Evolutionary conservation across 805 yeast species (phyloP).

Genomic region (Kregervanrija fluxuum): DNA sequence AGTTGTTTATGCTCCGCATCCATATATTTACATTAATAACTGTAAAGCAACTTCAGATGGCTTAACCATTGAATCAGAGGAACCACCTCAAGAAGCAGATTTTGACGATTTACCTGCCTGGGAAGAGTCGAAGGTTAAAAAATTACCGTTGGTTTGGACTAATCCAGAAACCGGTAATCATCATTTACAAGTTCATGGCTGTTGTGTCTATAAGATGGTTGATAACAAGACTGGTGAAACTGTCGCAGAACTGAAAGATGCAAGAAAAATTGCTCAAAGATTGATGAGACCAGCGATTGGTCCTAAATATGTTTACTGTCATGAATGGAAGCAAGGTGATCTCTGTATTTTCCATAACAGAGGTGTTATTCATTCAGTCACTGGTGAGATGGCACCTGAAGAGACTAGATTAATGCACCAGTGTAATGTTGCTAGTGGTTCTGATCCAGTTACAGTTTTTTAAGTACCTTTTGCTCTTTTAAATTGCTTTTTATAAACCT

Average conservation of each 20-base stretch:
- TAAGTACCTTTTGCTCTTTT: background rate
- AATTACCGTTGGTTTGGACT: slow-evolving; percentile 85
- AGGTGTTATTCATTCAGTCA: slow-evolving; percentile 89
- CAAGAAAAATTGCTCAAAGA: slow-evolving; percentile 63
- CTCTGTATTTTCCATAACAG: slow-evolving; percentile 80
- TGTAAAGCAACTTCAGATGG: slow-evolving; percentile 84
- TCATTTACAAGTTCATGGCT: slow-evolving; percentile 83
- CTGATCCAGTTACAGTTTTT: slow-evolving; percentile 42
- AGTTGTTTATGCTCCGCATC: slow-evolving; percentile 88
- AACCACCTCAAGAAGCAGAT: slow-evolving; percentile 52
- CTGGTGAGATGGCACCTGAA: slow-evolving; percentile 76
- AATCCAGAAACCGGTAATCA: slow-evolving; percentile 80
- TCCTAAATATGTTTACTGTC: slow-evolving; percentile 69
- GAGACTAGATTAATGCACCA: slow-evolving; percentile 88
- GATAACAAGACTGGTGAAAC: slow-evolving; percentile 52
- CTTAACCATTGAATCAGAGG: slow-evolving; percentile 72
- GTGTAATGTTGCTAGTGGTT: slow-evolving; percentile 82
- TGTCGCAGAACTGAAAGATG: slow-evolving; percentile 57
- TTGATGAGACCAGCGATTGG: slow-evolving; percentile 82
- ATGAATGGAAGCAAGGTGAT: slow-evolving; percentile 79
- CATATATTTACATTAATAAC: slow-evolving; percentile 76
- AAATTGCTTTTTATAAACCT: background rate
- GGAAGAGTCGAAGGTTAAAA: slow-evolving; percentile 74
- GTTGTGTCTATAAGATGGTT: slow-evolving; percentile 65
- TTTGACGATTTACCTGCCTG: slow-evolving; percentile 71